These are phyloP conservation scores for Endotrypanum monterogeii DNA, from an alignment of 208 protist genomes.

Conservation along the genomic window DNA sequence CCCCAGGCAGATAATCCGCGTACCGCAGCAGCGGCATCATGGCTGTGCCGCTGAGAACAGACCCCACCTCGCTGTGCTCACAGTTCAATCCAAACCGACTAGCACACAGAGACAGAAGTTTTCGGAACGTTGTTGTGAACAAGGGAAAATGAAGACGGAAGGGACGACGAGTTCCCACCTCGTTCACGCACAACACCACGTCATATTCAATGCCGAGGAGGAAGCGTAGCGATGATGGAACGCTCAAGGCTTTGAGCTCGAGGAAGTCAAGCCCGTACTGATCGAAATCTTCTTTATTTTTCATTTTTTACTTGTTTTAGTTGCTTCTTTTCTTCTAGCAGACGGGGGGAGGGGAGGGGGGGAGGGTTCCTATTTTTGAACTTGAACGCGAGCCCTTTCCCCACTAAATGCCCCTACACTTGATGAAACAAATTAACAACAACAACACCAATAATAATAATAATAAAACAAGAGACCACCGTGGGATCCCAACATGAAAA, in stretches of 20 bases:
- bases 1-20: constrained; percentile 80
- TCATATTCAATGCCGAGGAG: constrained; percentile 81
- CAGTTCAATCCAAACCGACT: constrained; percentile 60
- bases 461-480: background rate
- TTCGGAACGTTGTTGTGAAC: constrained; percentile 65
- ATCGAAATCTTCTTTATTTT: constrained; percentile 22
- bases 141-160: constrained; percentile 74
- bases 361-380: no score
- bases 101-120: constrained; percentile 72
- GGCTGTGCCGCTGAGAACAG: constrained; percentile 58
- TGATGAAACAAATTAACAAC: no score
- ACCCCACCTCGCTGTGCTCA: constrained; percentile 45
- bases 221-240: constrained; percentile 72
- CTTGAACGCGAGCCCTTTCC: no score
- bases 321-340: no score
- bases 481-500: constrained; percentile 15
- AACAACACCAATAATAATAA: background rate
- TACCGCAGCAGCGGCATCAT: constrained; percentile 83
- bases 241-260: constrained; percentile 82
- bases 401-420: no score
- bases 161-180: constrained; percentile 39
- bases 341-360: no score
- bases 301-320: constrained; percentile 3
- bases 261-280: constrained; percentile 55
- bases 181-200: constrained; percentile 67